Conservation (phyloP, 2,329 filamentous ascomycete genomes). For the Fusarium sp. region DNA sequence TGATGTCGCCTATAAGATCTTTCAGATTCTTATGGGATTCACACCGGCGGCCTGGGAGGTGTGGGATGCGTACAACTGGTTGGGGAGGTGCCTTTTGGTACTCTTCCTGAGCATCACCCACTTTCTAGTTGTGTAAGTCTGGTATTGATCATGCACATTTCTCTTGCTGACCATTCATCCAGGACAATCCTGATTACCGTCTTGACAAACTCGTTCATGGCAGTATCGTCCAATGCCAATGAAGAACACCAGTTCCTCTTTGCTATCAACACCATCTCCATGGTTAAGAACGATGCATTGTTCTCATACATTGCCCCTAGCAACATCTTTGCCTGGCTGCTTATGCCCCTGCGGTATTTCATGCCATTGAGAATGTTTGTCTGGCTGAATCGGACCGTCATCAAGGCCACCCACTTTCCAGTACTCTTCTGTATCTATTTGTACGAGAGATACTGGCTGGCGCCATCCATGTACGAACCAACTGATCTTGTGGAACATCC, state of each 20-base stretch:
- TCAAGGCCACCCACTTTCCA: conserved; percentile 90
- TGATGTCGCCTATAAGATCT: conserved; percentile 86
- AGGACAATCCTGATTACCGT: conserved; percentile 92
- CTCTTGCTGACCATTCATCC: conserved; percentile 7
- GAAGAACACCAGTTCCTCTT: conserved; percentile 94
- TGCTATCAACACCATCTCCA: conserved; percentile 94
- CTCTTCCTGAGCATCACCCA: conserved; percentile 94
- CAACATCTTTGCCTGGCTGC: conserved; percentile 88
- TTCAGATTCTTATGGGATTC: conserved; percentile 95
- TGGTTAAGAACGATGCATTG: conserved; percentile 97
- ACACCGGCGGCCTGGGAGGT: conserved; percentile 94
- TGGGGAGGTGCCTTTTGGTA: conserved; percentile 78
- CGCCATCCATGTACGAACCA: conserved; percentile 78
- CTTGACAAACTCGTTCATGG: conserved; percentile 96
- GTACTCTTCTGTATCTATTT: conserved; percentile 84
- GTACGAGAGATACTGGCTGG: conserved; percentile 83
- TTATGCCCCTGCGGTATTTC: conserved; percentile 81
- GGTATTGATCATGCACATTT: not conserved
- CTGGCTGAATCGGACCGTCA: conserved; percentile 84
- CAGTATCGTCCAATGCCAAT: conserved; percentile 89
- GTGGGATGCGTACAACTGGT: conserved; percentile 76
- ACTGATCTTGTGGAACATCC: conserved; percentile 84
- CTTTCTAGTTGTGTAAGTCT: conserved; percentile 79
- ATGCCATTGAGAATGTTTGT: conserved; percentile 85
- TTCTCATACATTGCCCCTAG: conserved; percentile 94